These are phyloP conservation scores for Cydonia oblonga DNA, from an alignment of 331 rosid species.

Conservation along the genomic window DNA sequence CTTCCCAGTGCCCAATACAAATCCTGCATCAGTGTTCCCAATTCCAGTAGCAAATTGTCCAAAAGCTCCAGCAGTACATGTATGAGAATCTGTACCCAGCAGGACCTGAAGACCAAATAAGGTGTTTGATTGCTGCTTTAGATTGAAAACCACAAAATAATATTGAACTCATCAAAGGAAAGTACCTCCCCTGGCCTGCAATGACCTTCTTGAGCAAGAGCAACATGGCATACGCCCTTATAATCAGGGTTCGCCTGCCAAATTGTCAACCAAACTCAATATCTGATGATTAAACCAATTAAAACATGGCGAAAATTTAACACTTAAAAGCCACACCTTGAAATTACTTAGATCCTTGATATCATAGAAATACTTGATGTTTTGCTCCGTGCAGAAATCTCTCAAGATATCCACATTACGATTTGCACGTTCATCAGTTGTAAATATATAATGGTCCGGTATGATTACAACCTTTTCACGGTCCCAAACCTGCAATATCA, in stretches of 20 bases:
- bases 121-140: constrained; percentile 5
- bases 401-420: constrained; percentile 92
- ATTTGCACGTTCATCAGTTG: constrained; percentile 86
- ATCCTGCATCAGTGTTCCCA: constrained; percentile 91
- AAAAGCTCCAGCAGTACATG: constrained; percentile 97
- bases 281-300: constrained; percentile 1
- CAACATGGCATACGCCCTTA: constrained; percentile 93
- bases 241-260: constrained; percentile 90
- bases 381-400: constrained; percentile 79
- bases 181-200: constrained; percentile 98
- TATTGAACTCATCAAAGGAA: constrained; percentile 5
- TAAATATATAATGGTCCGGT: constrained; percentile 92
- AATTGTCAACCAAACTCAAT: constrained; percentile 5
- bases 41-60: constrained; percentile 98
- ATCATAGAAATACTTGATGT: constrained; percentile 91
- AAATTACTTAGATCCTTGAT: constrained; percentile 81
- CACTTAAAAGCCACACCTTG: constrained; percentile 38
- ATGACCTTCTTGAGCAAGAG: constrained; percentile 99
- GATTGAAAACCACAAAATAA: not conserved
- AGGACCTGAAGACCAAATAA: constrained; percentile 46
- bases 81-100: constrained; percentile 95
- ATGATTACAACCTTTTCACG: constrained; percentile 83
- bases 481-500: constrained; percentile 71
- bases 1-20: constrained; percentile 87
- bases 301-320: not conserved